These are phyloP conservation scores for Russula sp. DNA, from an alignment of 768 basidiomycete species.

Conservation along the genomic window DNA sequence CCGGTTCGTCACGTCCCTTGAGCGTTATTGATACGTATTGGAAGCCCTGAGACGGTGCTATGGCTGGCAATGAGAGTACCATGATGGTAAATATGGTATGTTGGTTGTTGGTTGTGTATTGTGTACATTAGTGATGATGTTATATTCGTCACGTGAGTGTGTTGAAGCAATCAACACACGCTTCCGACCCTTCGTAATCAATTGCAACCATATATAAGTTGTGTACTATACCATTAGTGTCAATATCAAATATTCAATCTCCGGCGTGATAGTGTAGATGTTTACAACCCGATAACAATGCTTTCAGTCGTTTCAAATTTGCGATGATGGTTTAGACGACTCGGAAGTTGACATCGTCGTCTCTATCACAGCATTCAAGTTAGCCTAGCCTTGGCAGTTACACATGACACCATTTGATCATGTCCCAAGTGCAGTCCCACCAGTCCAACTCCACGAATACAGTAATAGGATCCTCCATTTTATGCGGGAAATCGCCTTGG, in stretches of 20 bases:
- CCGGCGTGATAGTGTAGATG: not conserved
- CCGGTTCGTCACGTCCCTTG: not conserved
- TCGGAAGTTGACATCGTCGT: not conserved
- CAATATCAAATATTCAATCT: not conserved
- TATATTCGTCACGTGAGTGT: too few species aligned
- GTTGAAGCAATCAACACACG: too few species aligned
- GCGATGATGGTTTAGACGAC: not conserved
- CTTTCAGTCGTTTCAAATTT: not conserved
- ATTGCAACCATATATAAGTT: too few species aligned
- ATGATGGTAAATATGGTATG: not conserved
- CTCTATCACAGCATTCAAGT: not conserved
- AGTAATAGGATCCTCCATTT: too few species aligned
- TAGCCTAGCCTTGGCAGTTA: not conserved
- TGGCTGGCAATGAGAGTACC: not conserved
- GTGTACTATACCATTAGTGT: too few species aligned
- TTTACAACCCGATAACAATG: not conserved
- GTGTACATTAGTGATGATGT: too few species aligned
- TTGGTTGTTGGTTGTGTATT: too few species aligned
- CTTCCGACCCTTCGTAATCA: too few species aligned
- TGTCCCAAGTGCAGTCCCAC: too few species aligned
- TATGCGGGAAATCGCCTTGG: too few species aligned
- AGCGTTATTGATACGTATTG: not conserved
- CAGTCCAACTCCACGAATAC: too few species aligned
- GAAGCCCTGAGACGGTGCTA: not conserved
- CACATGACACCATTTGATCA: not conserved